Base-by-base conservation (phyloP, 2,329 filamentous ascomycete species). In the Ophiostoma angusticollis region DNA sequence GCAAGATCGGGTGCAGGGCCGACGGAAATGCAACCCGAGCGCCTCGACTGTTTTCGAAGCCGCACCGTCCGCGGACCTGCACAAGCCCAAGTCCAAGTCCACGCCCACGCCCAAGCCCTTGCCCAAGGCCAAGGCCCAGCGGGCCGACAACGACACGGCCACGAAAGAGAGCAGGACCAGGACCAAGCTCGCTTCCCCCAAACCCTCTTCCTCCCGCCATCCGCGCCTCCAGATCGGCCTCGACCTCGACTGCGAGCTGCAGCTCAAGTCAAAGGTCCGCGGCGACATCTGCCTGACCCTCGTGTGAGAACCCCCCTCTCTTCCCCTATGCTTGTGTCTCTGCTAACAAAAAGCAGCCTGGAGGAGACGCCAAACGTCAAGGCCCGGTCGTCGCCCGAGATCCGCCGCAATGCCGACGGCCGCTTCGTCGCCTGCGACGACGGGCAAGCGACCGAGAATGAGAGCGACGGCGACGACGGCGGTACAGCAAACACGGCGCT, bases 201-300 rank as follows among this genome's bases (percentile, higher is more conserved):
- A n/a, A 18, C 31, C 40, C 13, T 31, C 24, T 8, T 38, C 32
- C 18, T 34, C 42, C 5, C 34, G 39, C 22, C 35, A 35, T 9
- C 46, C 46, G 0, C 46, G 50, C 16, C 50, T 57, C 25, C 50
- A 54, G 46, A 50, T 57, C 16, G 51, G 54, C 5, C 48, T 58
- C 28, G 85, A 87, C 58, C 61, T 87, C 42, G 80, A 86, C 47
- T 69, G 85, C 35, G 80, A 86, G 58, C 75, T 87, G 48, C 74
- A 84, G 58, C 63, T 87, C 42, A 85, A 84, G 64, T 80, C 82
- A n/a, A 78, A 74, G 56, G 80, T 87, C 42, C 72, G 84, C 50
- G 81, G 82, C 47, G 81, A 86, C 61, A 57, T 86, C 47, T 83
- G 78, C 3, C 56, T 85, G 46, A 74, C 72, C 39, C 63, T 85